Base-by-base conservation (phyloP, 441 rosid genomes). In the Erodium texanum region DNA sequence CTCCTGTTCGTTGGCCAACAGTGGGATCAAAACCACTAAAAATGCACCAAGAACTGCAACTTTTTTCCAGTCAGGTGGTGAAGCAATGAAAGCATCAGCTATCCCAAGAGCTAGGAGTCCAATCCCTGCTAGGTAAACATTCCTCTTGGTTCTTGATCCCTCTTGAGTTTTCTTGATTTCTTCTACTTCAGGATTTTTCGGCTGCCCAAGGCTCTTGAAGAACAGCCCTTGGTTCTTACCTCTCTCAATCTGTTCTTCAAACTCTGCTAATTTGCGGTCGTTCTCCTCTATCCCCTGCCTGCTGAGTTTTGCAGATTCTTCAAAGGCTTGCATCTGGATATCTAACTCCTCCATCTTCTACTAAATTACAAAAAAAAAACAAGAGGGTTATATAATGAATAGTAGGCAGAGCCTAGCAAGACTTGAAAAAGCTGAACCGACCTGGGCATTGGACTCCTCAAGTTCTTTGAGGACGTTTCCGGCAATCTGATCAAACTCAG, bases 271-370 rank as follows among this genome's bases (percentile, higher is more conserved):
- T 65, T 83, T 85, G 68, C 68, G 74, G 24, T 93, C 97, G 22
- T 71, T 85, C 77, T 80, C 75, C 79, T 86, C 92, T 56, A 84
- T 89, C 81, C 91, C 92, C 64, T 63, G 54, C 70, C 72, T 82
- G 78, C 83, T 87, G 69, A 85, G 38, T 62, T 87, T 86, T 7
- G 85, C 84, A 70, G 97, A 86, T 81, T 91, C 94, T 73, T 89
- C 90, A 65, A 89, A 89, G 54, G 92, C 91, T 79, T 85, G 96
- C 96, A 91, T 94, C 76, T 80, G 78, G 75, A 82, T 85, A 77
- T 91, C 97, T 23, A 94, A 86, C 32, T 84, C 87, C 89, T 82
- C 90, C 86, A 85, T 82, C 76, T 88, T 88, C 99, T 91, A 86
- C 77, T 32, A 78, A 74, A 34, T 16, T 54, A 22, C 34, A 34